A percentile compares a stretch with the other conserved stretches of the same genome.
These are phyloP conservation scores for Penicillium sp. DNA, from an alignment of 2,329 filamentous ascomycete genomes.

Conservation along the genomic window DNA sequence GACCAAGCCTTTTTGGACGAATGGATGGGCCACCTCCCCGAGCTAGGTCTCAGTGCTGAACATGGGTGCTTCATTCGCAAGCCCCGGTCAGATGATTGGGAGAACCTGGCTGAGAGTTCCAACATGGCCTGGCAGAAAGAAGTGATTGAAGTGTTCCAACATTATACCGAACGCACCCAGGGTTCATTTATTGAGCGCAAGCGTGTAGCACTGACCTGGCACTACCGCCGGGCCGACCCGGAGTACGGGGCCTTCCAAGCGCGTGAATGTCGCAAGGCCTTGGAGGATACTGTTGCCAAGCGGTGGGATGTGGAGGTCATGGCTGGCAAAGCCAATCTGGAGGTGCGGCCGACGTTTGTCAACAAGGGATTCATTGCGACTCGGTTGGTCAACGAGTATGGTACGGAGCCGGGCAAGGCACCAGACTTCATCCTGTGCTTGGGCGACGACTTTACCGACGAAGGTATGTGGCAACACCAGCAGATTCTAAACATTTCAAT, in stretches of 20 bases:
- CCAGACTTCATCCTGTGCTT: slow-evolving; percentile 89
- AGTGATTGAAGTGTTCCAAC: slow-evolving; percentile 82
- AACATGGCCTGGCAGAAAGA: slow-evolving; percentile 94
- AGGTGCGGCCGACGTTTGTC: slow-evolving; percentile 94
- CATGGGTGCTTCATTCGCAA: slow-evolving; percentile 94
- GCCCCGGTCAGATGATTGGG: slow-evolving; percentile 78
- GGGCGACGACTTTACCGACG: slow-evolving; percentile 96
- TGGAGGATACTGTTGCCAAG: slow-evolving; percentile 76
- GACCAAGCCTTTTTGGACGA: slow-evolving; percentile 90
- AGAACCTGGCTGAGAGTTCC: slow-evolving; percentile 82
- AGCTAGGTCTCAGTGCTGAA: slow-evolving; percentile 93
- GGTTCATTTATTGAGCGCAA: slow-evolving; percentile 95
- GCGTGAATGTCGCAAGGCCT: slow-evolving; percentile 77
- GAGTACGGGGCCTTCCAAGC: slow-evolving; percentile 83
- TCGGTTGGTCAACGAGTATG: slow-evolving; percentile 78
- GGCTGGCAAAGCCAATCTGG: slow-evolving; percentile 94
- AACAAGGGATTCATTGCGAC: slow-evolving; percentile 98
- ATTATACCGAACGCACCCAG: slow-evolving; percentile 84
- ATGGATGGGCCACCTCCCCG: slow-evolving; percentile 87
- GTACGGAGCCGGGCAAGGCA: slow-evolving; percentile 57
- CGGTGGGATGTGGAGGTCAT: slow-evolving; percentile 95
- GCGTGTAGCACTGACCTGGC: slow-evolving; percentile 93
- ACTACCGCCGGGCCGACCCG: slow-evolving; percentile 89
- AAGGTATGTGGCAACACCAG: slow-evolving; percentile 68
- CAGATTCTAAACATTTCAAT: neutral